Conservation (phyloP, 495 filamentous ascomycete species). For the Extremus antarcticus region DNA sequence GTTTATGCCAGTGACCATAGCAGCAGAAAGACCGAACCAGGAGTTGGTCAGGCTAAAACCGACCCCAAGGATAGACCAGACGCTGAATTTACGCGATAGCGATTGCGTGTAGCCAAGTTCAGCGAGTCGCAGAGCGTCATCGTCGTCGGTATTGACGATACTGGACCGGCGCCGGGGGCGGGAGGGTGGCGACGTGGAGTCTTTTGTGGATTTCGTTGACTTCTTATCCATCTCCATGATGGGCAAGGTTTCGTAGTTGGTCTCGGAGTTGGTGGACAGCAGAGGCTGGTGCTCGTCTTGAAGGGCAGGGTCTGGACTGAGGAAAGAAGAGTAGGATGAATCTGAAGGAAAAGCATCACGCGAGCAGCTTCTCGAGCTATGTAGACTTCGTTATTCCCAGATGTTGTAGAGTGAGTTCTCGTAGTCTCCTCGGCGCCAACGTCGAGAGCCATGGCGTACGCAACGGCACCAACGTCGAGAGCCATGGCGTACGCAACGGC, state of each 20-base stretch:
- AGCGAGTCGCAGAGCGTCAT: slow-evolving; percentile 24
- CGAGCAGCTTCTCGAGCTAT: not conserved
- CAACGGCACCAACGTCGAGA: not conserved
- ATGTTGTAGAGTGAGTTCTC: not conserved
- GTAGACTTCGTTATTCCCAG: not conserved
- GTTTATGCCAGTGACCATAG: slow-evolving; percentile 48
- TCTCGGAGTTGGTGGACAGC: not conserved
- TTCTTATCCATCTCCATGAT: not conserved
- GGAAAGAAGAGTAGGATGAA: not conserved
- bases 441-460: not conserved
- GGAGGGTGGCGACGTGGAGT: not conserved
- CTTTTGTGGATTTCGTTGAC: not conserved
- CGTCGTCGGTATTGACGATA: slow-evolving; percentile 11
- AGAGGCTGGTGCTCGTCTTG: not conserved
- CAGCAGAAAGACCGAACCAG: slow-evolving; percentile 52
- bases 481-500: not conserved
- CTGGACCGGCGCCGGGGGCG: not conserved
- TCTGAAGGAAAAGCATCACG: not conserved
- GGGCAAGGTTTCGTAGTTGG: not conserved
- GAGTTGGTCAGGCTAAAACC: slow-evolving; percentile 55
- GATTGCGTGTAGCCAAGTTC: slow-evolving; percentile 53
- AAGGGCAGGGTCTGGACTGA: not conserved
- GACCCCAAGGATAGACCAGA: slow-evolving; percentile 47
- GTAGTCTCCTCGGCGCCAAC: not conserved
- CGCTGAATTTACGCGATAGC: slow-evolving; percentile 47